Evolutionary conservation across 805 yeast genomes (phyloP), one percentile per base, ranked within the genome.

Genomic region (Candida peoriensis): DNA sequence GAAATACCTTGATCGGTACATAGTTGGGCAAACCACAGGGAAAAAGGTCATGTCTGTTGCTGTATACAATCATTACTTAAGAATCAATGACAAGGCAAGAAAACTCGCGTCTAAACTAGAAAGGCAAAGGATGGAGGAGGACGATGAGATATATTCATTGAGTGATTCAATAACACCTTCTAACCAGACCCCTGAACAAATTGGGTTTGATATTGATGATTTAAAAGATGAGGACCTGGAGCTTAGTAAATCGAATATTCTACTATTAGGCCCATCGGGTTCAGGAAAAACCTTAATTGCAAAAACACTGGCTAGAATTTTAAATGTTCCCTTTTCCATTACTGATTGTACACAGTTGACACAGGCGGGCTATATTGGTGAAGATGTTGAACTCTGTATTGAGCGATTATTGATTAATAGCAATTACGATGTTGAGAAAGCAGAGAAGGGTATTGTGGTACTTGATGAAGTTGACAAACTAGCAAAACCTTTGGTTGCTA

Each of bases 351-450:
- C 82, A 0, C 72, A 77, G 28, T 47, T 76, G 38, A 76, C 82
- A 0, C 81, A 76, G 46, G 79, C 81, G 0, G 82, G 82, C 6
- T 76, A 76, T 46, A 74, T 76, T 28, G 82, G 82, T 17, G 81
- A 76, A 39, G 81, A 76, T 52, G 77, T 74, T 13, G 81, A 76
- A 41, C 58, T 68, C 20, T 74, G 81, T 43, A 64, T 76, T 17
- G 75, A 72, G 48, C 63, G 77, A 37, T 55, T 76, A 15, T 52
- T 74, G 32, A 68, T 67, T 3, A 66, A 60, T 41, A 67, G 80
- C 4, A 69, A 68, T 28, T 72, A 65, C 43, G 75, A 75, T 44
- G 70, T 73, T 17, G 69, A 65, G 8, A 62, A 62, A 24, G 69
- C 76, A 20, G 77, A 76, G 44, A 63, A 66, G 37, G 83, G 83